Percentiles rank a stretch among this genome's conserved stretches.
These are phyloP conservation scores for Brassica incana DNA, from an alignment of 345 rosid genomes.

Conservation along the genomic window DNA sequence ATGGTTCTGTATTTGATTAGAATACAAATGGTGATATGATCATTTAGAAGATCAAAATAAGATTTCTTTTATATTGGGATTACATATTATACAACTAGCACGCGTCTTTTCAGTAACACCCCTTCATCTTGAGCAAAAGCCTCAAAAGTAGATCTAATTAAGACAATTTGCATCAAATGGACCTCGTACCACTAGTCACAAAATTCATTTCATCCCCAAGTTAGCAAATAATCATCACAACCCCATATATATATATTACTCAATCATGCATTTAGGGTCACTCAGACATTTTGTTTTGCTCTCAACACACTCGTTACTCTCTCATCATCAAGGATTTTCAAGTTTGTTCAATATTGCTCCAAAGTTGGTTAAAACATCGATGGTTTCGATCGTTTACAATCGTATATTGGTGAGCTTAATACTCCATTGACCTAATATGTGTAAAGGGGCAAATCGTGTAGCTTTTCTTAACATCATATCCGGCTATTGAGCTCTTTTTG, in stretches of 20 bases:
- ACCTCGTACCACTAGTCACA: slow-evolving; percentile 9
- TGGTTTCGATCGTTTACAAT: not conserved
- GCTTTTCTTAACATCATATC: slow-evolving; percentile 24
- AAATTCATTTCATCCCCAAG: not conserved
- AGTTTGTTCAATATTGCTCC: not conserved
- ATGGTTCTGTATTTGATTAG: slow-evolving; percentile 3
- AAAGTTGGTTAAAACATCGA: slow-evolving; percentile 12
- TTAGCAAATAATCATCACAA: slow-evolving; percentile 18
- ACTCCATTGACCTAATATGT: slow-evolving; percentile 14
- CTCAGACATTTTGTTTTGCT: not conserved
- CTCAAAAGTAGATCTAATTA: not conserved
- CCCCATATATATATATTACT: slow-evolving; percentile 15
- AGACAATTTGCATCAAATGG: slow-evolving; percentile 32
- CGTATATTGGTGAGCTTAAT: slow-evolving; percentile 26
- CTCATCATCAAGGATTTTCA: slow-evolving; percentile 13
- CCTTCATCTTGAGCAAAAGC: slow-evolving; percentile 24
- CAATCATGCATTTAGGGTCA: slow-evolving; percentile 15
- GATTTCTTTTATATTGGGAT: not conserved
- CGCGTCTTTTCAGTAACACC: slow-evolving; percentile 22
- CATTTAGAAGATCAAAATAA: not conserved
- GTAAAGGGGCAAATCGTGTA: slow-evolving; percentile 20
- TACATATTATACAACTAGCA: slow-evolving; percentile 13
- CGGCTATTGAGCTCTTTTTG: not conserved
- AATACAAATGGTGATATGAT: not conserved
- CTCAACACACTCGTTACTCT: slow-evolving; percentile 2